A percentile compares a stretch with the other conserved stretches of the same genome.
phyloP scores from a whole-genome alignment of 2,329 filamentous ascomycete genomes.

The Cadophora malorum region DNA sequence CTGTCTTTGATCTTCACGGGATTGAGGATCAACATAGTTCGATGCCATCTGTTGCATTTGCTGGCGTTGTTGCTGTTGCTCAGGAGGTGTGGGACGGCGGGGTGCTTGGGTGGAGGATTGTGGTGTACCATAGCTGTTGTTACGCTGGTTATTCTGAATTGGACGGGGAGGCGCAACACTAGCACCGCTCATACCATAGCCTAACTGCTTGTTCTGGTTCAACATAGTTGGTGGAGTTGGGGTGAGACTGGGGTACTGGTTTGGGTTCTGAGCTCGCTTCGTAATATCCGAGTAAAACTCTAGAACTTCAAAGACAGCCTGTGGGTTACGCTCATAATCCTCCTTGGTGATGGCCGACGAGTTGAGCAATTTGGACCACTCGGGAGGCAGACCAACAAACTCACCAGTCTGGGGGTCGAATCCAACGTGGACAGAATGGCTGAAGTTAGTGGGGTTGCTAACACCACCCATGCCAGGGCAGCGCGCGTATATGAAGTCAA shows the following conservation, averaged over 20 bases:
- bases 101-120: conserved; percentile 44
- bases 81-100: conserved; percentile 53
- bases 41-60: conserved; percentile 64
- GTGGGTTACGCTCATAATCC: conserved; percentile 96
- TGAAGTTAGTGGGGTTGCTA: conserved; percentile 98
- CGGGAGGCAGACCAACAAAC: conserved; percentile 90
- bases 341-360: conserved; percentile 98
- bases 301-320: conserved; percentile 80
- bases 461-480: conserved; percentile 98
- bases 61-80: conserved; percentile 56
- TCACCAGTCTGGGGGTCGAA: conserved; percentile 95
- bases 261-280: conserved; percentile 75
- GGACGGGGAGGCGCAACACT: conserved; percentile 74
- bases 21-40: conserved; percentile 59
- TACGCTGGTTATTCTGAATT: conserved; percentile 56
- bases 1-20: conserved; percentile 61
- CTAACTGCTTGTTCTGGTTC: conserved; percentile 67
- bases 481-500: conserved; percentile 95
- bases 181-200: conserved; percentile 57
- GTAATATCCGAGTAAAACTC: conserved; percentile 87
- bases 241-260: conserved; percentile 70
- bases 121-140: conserved; percentile 49
- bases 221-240: conserved; percentile 65
- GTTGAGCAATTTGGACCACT: conserved; percentile 97
- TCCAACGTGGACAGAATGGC: conserved; percentile 94